These are phyloP conservation scores for Brettanomyces nanus DNA, from an alignment of 805 yeast species.

Conservation along the genomic window DNA sequence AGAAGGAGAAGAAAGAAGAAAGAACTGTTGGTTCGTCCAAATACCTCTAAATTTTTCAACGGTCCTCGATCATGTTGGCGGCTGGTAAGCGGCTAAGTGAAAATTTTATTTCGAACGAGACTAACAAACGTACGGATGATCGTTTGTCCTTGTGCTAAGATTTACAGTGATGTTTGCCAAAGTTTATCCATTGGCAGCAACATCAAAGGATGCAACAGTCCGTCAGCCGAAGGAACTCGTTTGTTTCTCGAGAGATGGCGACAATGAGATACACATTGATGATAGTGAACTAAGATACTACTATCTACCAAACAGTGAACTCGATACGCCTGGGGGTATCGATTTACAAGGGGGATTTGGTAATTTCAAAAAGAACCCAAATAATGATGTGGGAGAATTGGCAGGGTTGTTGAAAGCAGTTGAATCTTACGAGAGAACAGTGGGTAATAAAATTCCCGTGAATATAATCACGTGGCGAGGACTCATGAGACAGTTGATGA, in stretches of 20 bases:
- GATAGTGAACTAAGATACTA: constrained; percentile 57
- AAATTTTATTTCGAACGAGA: no score
- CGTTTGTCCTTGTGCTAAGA: no score
- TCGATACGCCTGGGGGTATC: constrained; percentile 42
- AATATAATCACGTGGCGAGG: constrained; percentile 85
- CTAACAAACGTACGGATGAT: no score
- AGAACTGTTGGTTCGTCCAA: no score
- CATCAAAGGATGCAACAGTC: constrained; percentile 55
- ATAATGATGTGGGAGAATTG: constrained; percentile 46
- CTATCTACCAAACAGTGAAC: constrained; percentile 68
- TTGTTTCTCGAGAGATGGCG: constrained; percentile 54
- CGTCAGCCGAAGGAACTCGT: constrained; percentile 81
- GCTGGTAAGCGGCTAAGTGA: no score
- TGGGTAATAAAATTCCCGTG: constrained; percentile 39
- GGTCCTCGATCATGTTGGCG: no score
- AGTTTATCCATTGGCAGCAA: constrained; percentile 3
- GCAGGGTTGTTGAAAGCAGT: constrained; percentile 51
- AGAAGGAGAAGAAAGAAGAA: no score
- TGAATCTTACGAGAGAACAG: constrained; percentile 42
- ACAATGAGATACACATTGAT: constrained; percentile 39
- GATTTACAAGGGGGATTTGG: constrained; percentile 62
- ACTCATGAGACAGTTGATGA: constrained; percentile 62
- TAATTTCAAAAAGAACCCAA: constrained; percentile 50
- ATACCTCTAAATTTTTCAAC: no score
- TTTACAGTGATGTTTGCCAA: constrained; percentile 1